Conservation (phyloP, 2,329 filamentous ascomycete species). For the Claviceps paspali region DNA sequence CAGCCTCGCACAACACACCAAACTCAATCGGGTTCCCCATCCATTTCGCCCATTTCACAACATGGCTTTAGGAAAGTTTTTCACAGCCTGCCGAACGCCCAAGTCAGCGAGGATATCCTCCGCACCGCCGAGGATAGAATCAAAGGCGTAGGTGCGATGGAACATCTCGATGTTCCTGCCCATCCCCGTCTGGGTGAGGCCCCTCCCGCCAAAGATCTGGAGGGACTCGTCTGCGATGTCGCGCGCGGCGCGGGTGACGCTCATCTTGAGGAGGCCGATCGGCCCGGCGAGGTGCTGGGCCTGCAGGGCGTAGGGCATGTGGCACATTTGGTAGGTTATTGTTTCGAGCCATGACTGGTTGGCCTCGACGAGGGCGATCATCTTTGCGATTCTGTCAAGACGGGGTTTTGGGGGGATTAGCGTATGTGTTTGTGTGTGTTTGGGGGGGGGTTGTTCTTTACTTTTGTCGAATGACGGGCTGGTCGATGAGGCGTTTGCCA, state of each 20-base stretch:
- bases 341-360: conserved; percentile 76
- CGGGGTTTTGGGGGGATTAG: no score
- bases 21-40: neutral
- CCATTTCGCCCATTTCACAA: no score
- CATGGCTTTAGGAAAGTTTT: conserved; percentile 71
- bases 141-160: conserved; percentile 70
- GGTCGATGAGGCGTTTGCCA: conserved; percentile 65
- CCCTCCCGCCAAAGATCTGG: conserved; percentile 75
- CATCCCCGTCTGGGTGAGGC: conserved; percentile 70
- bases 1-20: neutral
- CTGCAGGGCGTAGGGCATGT: conserved; percentile 69
- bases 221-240: conserved; percentile 73
- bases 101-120: conserved; percentile 73
- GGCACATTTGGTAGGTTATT: conserved; percentile 76
- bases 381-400: conserved; percentile 53
- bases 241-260: conserved; percentile 59
- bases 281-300: conserved; percentile 61
- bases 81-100: conserved; percentile 71
- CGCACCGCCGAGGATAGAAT: conserved; percentile 62
- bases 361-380: conserved; percentile 71
- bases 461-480: conserved; percentile 74
- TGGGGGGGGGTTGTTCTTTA: conserved; percentile 18
- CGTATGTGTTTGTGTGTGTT: no score
- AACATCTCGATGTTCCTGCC: conserved; percentile 72
- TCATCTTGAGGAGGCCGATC: conserved; percentile 71